Evolutionary conservation across 257 asterid genomes (phyloP), one percentile per base, ranked within the genome.

Genomic region (Cruciata laevipes): DNA sequence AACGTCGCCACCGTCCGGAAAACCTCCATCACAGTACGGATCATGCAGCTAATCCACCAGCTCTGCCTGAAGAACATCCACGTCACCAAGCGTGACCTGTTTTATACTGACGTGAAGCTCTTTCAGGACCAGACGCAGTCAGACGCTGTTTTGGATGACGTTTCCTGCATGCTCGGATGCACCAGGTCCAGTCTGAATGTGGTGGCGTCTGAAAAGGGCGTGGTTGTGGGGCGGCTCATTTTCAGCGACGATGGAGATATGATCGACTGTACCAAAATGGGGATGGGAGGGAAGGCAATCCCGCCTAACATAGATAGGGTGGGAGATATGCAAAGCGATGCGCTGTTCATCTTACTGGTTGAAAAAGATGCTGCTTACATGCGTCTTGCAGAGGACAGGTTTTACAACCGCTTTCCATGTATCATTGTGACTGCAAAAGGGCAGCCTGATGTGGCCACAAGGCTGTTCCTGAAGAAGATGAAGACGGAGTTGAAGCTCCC

Each of bases 261-360:
- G 88, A 89, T 91, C 20, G 98, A 91, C 49, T 91, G 98, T 75
- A 89, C 98, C 0, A 86, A 85, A 30, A 91, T 88, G 98, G 96
- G 98, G 72, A 87, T 91, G 74, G 96, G 98, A 4, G 98, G 98
- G 30, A 91, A 91, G 73, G 95, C 98, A 0, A 89, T 91, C 5
- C 98, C 98, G 5, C 96, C 96, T 1, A 89, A 91, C 64, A 89
- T 91, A 9, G 98, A 91, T 61, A 67, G 98, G 21, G 98, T 89
- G 18, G 98, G 96, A 51, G 95, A 89, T 83, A 87, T 91, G 96
- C 84, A 84, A 84, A 88, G 96, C 61, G 96, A 91, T 71, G 98
- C 96, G 11, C 38, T 91, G 75, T 91, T 89, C 61, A 85, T 91
- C 0, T 74, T 91, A 40, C 74, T 91, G 68, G 98, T 91, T 24